Evolutionary conservation across 106 monocot species (phyloP).

Genomic region (Dactylorhiza incarnata): DNA sequence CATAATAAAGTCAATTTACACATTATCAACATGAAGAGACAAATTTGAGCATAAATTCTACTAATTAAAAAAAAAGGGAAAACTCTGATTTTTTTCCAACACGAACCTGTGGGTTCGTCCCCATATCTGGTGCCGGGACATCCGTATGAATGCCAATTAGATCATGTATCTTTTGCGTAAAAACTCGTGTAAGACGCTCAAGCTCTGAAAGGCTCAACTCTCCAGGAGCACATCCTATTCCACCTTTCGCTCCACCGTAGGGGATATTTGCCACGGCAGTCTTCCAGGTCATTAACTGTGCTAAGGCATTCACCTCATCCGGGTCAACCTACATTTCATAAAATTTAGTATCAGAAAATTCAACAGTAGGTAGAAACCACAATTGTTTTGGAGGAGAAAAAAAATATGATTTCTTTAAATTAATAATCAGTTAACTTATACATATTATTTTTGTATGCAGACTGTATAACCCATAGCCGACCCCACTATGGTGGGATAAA

Average conservation of each 20-base stretch:
- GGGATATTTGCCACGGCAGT: constrained; percentile 94
- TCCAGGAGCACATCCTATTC: constrained; percentile 77
- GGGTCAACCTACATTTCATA: constrained; percentile 61
- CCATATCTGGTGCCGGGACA: constrained; percentile 94
- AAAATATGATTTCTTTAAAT: not conserved
- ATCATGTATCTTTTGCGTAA: constrained; percentile 92
- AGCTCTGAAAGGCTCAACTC: constrained; percentile 69
- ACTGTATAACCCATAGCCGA: too few relatives aligned
- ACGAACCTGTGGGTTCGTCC: constrained; percentile 62
- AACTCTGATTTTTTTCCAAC: not conserved
- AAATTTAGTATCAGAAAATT: not conserved
- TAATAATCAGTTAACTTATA: too few relatives aligned
- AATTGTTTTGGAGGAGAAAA: not conserved
- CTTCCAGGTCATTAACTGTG: constrained; percentile 94
- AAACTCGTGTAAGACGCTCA: constrained; percentile 68
- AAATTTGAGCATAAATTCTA: not conserved
- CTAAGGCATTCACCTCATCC: constrained; percentile 90
- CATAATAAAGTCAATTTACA: not conserved
- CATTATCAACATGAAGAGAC: not conserved
- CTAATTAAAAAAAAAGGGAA: not conserved
- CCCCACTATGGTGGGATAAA: too few relatives aligned
- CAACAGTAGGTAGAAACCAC: not conserved
- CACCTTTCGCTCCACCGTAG: constrained; percentile 92
- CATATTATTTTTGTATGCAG: too few relatives aligned
- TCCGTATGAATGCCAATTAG: constrained; percentile 80